Base-by-base conservation (phyloP, 2,329 filamentous ascomycete species). In the Trichoderma atroviride region DNA sequence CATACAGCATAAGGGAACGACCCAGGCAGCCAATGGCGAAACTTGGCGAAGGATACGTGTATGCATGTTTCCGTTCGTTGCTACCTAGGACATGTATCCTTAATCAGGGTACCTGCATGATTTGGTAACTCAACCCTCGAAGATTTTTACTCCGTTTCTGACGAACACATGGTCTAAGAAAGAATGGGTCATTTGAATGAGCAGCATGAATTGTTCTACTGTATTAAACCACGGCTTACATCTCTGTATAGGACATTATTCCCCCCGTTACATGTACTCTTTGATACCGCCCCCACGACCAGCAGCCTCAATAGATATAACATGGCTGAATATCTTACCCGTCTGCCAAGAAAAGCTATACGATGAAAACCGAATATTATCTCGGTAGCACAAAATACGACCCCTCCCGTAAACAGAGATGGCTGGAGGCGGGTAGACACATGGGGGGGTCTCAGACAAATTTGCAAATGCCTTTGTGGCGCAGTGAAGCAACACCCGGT, bases 21-120 rank as follows among this genome's bases (percentile, higher is more conserved):
- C 19, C n/a, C 29, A 22, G 16, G 19, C 3, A 43, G 14, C 57
- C 47, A 27, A n/a, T 55, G 14, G 57, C 24, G 35, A 61, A 31
- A 19, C 13, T 56, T 55, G 47, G n/a, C 57, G 57, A 59, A 60
- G 11, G 16, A 19, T 43, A 14, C 33, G 33, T 35, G 33, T 35
- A 56, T 56, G 65, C 33, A 13, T 35, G 33, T 27, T 61, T 47
- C 57, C 57, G 24, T 10, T 11, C 16, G 13, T n/a, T 59, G 5
- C 55, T 68, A 35, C 11, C 11, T 35, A 35, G 11, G 3, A 5
- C 13, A 43, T 11, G 27, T 3, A 33, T 29, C n/a, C 5, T 27
- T 5, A 33, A 13, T 37, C 2, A 24, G 43, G 65, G 65, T 68
- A 55, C 50, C 65, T 68, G 65, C 65, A 68, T 68, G 2, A 61